These are phyloP conservation scores for Leccinum barrowsii DNA, from an alignment of 768 basidiomycete genomes.

Conservation along the genomic window DNA sequence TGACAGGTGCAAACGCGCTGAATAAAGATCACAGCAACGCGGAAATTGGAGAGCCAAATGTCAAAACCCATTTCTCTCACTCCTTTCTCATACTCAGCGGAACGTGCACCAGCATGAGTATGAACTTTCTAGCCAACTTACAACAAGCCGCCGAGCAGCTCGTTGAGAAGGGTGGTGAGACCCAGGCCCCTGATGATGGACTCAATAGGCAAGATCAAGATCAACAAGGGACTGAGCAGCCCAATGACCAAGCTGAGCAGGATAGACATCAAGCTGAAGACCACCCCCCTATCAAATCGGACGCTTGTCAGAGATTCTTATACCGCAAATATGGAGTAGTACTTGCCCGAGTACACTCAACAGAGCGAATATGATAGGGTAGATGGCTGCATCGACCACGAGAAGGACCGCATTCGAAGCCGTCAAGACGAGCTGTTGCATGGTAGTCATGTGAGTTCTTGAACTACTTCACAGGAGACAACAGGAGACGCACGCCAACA, in stretches of 20 bases:
- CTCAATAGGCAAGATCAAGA: conserved; percentile 7
- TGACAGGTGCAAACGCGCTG: not conserved
- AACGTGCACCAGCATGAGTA: not conserved
- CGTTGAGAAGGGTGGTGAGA: not conserved
- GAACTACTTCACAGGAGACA: not conserved
- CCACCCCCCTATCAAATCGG: not conserved
- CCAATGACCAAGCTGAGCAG: conserved; percentile 5
- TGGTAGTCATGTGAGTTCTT: not conserved
- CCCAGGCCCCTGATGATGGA: conserved; percentile 6
- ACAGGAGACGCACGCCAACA: conserved; percentile 3
- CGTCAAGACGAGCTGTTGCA: conserved; percentile 10
- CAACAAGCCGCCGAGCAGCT: conserved; percentile 3
- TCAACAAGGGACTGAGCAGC: conserved; percentile 1
- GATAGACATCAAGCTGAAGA: conserved; percentile 4
- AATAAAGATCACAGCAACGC: not conserved
- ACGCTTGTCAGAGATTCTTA: not conserved
- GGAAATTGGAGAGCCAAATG: not conserved
- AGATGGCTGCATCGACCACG: conserved; percentile 6
- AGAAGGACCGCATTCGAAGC: conserved; percentile 2
- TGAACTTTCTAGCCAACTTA: not conserved
- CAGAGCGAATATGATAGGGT: not conserved
- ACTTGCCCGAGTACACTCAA: conserved; percentile 3
- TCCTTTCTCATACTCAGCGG: not conserved
- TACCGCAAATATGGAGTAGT: not conserved
- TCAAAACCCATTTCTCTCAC: not conserved